Base-by-base conservation (phyloP, 2,329 filamentous ascomycete genomes). In the Stemphylium vesicarium region DNA sequence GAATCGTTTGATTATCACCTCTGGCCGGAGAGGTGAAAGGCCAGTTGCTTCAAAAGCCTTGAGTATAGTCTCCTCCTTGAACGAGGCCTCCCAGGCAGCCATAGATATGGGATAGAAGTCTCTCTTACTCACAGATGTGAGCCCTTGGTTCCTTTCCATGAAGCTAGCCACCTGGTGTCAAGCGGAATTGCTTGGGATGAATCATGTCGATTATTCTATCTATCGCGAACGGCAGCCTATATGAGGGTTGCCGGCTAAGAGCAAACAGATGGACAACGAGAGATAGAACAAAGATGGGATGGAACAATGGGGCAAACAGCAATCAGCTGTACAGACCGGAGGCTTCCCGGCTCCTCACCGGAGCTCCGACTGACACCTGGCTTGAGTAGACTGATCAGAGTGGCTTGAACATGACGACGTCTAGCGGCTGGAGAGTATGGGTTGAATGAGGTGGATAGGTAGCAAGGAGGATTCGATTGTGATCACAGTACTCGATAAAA, bases 401-500 rank as follows among this genome's bases (percentile, higher is more conserved):
- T 10, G 18, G 37, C 18, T 39, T 39, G 10, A 39, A 39, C 9
- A 39, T 22, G 18, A 3, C 22, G 13, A 54, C 42, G 12, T 53
- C 36, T 12, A 53, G 43, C 6, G 42, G 50, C 18, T 52, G 35
- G 16, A 52, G 40, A 24, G 33, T 52, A 35, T 51, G 24, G 15
- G 33, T 51, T 33, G 16, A 32, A 15, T 46, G 36, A 53, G 50
- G 36, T 15, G 35, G 44, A 20, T 26, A 40, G 2, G 42, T 9
- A 10, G n/a, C n/a, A 12, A 53, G 15, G 13, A 47, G 50, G n/a
- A 53, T 53, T 18, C 13, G 42, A 12, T 53, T 4, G 2, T 10
- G 7, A 13, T 53, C 13, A 10, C 35, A 53, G 13, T 53, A 53
- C 7, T 47, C 11, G 7, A 53, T 40, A 47, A 53, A 53, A 9